Percentiles rank a stretch among this genome's conserved stretches.
Evolutionary conservation across 345 rosid species (phyloP).

Genomic region (Capsella bursapastoris): DNA sequence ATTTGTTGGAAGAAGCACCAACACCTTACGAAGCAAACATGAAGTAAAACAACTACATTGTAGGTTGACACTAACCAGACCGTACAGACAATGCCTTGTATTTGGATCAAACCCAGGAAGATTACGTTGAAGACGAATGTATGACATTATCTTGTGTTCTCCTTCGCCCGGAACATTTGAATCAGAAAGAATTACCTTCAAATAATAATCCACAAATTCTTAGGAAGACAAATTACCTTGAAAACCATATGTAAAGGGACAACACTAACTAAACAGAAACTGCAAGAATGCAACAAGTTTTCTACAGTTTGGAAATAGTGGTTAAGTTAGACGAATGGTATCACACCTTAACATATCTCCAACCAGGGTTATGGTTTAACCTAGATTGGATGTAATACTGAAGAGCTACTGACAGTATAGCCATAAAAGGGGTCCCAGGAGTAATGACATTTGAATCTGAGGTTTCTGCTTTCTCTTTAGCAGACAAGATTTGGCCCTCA

Average conservation of each 20-base stretch:
- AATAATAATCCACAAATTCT: constrained; percentile 62
- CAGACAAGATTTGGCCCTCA: constrained; percentile 60
- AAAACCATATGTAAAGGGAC: constrained; percentile 49
- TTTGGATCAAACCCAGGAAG: constrained; percentile 91
- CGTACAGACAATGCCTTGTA: constrained; percentile 90
- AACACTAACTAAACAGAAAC: constrained; percentile 43
- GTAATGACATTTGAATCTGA: constrained; percentile 95
- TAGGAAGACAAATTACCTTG: constrained; percentile 62
- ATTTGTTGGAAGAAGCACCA: constrained; percentile 29
- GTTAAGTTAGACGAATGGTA: constrained; percentile 25
- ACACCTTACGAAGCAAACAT: constrained; percentile 10
- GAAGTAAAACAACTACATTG: constrained; percentile 17
- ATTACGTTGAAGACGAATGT: constrained; percentile 85
- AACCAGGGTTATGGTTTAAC: constrained; percentile 80
- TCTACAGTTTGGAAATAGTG: constrained; percentile 21
- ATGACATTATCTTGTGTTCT: constrained; percentile 98
- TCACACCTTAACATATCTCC: constrained; percentile 85
- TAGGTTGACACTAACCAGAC: constrained; percentile 67
- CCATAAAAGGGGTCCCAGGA: constrained; percentile 97
- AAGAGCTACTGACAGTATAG: constrained; percentile 82
- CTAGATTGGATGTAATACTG: constrained; percentile 88
- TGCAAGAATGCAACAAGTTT: constrained; percentile 14
- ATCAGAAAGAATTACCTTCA: constrained; percentile 99
- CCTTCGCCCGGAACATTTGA: constrained; percentile 97
- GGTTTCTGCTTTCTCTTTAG: constrained; percentile 81